Evolutionary conservation across 805 yeast species (phyloP).

Genomic region (Martiniozyma abietophila): DNA sequence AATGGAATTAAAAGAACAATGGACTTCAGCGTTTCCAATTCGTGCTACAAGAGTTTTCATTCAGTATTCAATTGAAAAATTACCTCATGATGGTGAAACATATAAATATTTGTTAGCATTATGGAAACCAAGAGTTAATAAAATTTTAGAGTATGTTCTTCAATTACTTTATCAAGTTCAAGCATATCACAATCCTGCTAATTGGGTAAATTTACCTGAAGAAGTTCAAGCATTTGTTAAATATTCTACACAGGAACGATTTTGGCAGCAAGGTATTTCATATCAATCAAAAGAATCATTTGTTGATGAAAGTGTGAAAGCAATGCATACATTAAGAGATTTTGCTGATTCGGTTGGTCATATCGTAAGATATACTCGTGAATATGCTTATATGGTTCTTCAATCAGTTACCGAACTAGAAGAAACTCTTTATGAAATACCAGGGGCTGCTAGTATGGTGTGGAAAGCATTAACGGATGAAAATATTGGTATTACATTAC

Average conservation of each 20-base stretch:
- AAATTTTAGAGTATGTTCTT: conserved; percentile 83
- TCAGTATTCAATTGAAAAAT: conserved; percentile 90
- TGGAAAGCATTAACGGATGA: conserved; percentile 87
- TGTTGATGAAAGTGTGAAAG: conserved; percentile 87
- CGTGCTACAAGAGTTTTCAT: conserved; percentile 91
- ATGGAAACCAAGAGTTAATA: conserved; percentile 92
- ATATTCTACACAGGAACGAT: conserved; percentile 82
- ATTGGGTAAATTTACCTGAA: conserved; percentile 80
- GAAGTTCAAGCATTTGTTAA: conserved; percentile 91
- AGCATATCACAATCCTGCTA: conserved; percentile 87
- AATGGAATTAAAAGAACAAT: conserved; percentile 72
- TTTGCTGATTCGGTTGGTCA: conserved; percentile 98
- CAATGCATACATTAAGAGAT: conserved; percentile 87
- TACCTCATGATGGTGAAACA: conserved; percentile 70
- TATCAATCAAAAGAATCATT: conserved; percentile 90
- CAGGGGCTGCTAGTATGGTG: conserved; percentile 63
- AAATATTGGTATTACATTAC: conserved; percentile 78
- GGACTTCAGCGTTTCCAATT: conserved; percentile 93
- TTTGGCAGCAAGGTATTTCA: conserved; percentile 98
- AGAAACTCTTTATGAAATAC: conserved; percentile 79
- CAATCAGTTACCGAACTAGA: conserved; percentile 87
- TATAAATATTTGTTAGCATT: conserved; percentile 58
- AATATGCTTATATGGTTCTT: conserved; percentile 84
- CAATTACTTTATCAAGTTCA: conserved; percentile 85
- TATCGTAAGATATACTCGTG: conserved; percentile 89